Evolutionary conservation across 2,329 filamentous ascomycete genomes (phyloP).

Genomic region (Cladosporium sp.): DNA sequence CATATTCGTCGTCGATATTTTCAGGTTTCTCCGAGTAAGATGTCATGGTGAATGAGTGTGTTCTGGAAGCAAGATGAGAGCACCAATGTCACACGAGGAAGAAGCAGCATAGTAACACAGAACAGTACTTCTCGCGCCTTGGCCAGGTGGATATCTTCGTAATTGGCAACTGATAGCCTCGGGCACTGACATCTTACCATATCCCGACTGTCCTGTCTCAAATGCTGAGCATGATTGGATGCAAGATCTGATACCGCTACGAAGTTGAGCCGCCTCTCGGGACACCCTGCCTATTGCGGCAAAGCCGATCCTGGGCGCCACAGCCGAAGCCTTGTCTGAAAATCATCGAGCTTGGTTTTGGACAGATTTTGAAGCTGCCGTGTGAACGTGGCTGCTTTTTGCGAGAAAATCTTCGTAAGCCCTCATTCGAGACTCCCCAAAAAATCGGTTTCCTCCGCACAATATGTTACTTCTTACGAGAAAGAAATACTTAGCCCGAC

Average conservation of each 20-base stretch:
- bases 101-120: background rate
- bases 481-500: background rate
- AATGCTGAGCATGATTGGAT: background rate
- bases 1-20: constrained; percentile 6
- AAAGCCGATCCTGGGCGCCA: background rate
- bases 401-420: background rate
- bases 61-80: background rate
- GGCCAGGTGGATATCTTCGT: background rate
- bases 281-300: background rate
- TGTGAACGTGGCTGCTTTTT: background rate
- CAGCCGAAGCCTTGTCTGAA: constrained; percentile 5
- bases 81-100: background rate
- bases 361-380: background rate
- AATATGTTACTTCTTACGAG: background rate
- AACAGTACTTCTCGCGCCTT: background rate
- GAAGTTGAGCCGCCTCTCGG: background rate
- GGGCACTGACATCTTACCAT: background rate
- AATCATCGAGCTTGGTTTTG: background rate
- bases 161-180: constrained; percentile 1
- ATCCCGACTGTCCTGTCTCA: background rate
- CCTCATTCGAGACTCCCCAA: background rate
- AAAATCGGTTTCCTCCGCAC: background rate
- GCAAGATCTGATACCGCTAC: background rate
- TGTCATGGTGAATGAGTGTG: background rate
- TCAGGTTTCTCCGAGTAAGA: constrained; percentile 7